Evolutionary conservation across 371 early-diverging fungal genomes (phyloP).

Genomic region (Rhizomucor miehei): DNA sequence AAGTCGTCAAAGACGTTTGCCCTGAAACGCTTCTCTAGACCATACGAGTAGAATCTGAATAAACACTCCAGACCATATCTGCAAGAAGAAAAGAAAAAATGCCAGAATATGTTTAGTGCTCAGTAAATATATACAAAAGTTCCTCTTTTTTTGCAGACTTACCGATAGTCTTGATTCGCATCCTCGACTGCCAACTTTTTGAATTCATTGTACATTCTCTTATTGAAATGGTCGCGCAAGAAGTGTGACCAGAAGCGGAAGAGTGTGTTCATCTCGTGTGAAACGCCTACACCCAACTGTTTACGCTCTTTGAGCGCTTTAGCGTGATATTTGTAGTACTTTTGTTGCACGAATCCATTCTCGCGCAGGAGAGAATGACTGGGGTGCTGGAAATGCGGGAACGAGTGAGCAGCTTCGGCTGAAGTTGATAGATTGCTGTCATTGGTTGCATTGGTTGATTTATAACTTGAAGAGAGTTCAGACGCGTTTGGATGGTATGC

Average conservation of each 20-base stretch:
- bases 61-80: conserved; percentile 95
- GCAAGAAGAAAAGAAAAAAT: too few species aligned
- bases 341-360: conserved; percentile 94
- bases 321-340: conserved; percentile 90
- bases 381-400: conserved; percentile 88
- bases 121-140: not conserved
- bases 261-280: conserved; percentile 97
- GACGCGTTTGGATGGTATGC: conserved; percentile 40
- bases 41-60: conserved; percentile 96
- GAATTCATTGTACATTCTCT: conserved; percentile 91
- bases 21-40: conserved; percentile 89
- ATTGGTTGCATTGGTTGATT: not conserved
- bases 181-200: conserved; percentile 88
- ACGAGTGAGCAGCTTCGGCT: conserved; percentile 50
- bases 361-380: conserved; percentile 90
- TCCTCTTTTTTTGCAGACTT: too few species aligned
- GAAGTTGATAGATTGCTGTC: not conserved
- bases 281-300: conserved; percentile 81
- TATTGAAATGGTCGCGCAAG: conserved; percentile 91
- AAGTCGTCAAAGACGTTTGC: conserved; percentile 85
- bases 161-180: conserved; percentile 60
- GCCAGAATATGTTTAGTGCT: not conserved
- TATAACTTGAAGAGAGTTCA: conserved; percentile 26
- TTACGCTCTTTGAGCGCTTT: conserved; percentile 94
- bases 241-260: conserved; percentile 98